phyloP scores from a whole-genome alignment of 2,329 filamentous ascomycete species.

The Calonectria ilicicola region DNA sequence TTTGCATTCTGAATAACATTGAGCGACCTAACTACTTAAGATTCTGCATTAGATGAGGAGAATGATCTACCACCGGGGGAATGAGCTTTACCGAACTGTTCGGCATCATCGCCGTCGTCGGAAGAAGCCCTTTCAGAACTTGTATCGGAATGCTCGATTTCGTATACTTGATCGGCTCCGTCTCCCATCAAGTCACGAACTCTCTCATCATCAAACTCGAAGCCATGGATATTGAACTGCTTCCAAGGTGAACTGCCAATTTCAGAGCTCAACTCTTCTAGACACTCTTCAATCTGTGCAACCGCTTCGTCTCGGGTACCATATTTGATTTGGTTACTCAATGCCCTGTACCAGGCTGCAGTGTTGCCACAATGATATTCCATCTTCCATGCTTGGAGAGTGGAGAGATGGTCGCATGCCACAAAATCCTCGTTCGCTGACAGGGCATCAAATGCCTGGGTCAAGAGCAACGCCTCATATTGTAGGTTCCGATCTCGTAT shows the following conservation, averaged over 20 bases:
- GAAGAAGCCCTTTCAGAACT: too few relatives aligned
- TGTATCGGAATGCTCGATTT: too few relatives aligned
- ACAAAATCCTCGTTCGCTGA: not conserved
- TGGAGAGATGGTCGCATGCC: not conserved
- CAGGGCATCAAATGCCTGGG: not conserved
- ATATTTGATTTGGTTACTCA: slow-evolving; percentile 18
- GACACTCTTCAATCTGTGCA: slow-evolving; percentile 15
- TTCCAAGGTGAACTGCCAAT: slow-evolving; percentile 5
- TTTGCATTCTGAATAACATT: too few relatives aligned
- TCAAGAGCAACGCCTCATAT: not conserved
- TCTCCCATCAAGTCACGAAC: not conserved
- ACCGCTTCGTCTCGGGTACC: slow-evolving; percentile 3
- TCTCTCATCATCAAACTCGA: not conserved
- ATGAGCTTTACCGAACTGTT: too few relatives aligned
- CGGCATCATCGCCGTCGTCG: too few relatives aligned
- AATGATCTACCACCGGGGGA: too few relatives aligned
- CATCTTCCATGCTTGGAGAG: slow-evolving; percentile 11
- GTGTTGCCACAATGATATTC: not conserved
- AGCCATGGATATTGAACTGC: not conserved
- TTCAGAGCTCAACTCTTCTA: slow-evolving; percentile 23
- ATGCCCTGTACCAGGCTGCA: slow-evolving; percentile 24
- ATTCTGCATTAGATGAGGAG: too few relatives aligned
- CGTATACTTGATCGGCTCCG: too few relatives aligned
- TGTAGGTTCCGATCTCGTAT: slow-evolving; percentile 24
- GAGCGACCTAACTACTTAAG: too few relatives aligned